These are phyloP conservation scores for Sherardia arvensis DNA, from an alignment of 257 asterid species.

Conservation along the genomic window DNA sequence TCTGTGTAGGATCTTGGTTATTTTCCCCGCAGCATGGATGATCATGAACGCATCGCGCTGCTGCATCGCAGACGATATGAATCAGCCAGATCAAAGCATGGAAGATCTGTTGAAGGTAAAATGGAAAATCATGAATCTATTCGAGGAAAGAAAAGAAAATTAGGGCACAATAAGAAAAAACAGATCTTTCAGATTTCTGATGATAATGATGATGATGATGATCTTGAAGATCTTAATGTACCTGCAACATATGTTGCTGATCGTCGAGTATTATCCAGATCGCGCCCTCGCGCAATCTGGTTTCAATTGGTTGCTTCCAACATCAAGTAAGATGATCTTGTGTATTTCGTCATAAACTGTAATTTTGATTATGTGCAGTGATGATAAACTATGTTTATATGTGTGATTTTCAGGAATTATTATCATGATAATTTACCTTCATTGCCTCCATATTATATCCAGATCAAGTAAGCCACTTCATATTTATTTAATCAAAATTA, in stretches of 20 bases:
- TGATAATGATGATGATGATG: neutral
- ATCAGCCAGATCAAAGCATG: neutral
- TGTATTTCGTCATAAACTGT: no score
- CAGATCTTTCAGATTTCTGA: neutral
- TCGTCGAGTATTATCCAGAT: neutral
- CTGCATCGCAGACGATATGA: neutral
- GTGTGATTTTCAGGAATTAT: constrained; percentile 7
- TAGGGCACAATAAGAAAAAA: neutral
- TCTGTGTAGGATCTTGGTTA: neutral
- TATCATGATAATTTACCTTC: constrained; percentile 5
- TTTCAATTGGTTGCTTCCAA: constrained; percentile 20
- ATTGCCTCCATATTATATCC: constrained; percentile 11
- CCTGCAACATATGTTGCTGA: constrained; percentile 9
- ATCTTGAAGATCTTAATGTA: constrained; percentile 11
- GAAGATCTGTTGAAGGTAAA: no score
- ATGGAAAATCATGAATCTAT: no score
- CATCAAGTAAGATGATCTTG: constrained; percentile 11
- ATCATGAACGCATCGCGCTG: neutral
- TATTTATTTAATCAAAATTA: no score
- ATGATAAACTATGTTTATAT: no score
- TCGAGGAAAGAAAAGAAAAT: no score
- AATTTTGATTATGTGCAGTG: no score
- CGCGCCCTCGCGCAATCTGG: constrained; percentile 15
- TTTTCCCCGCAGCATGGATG: neutral
- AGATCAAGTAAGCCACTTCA: constrained; percentile 19